Percentiles rank a stretch among this genome's conserved stretches.
phyloP scores from a whole-genome alignment of 352 stramenopile genomes.

The Phytophthora cryptogea region DNA sequence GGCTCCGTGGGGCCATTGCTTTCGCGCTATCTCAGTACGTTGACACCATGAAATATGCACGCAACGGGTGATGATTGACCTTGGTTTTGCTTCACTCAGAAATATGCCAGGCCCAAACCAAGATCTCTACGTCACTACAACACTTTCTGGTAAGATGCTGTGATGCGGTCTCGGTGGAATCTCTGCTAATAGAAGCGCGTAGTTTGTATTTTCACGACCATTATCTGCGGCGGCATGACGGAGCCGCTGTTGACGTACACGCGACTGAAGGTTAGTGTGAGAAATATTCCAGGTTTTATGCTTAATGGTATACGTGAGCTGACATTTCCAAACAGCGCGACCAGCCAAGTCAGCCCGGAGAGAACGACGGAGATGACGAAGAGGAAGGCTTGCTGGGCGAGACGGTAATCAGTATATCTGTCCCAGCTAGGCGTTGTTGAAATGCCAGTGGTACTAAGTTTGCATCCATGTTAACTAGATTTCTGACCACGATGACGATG shows the following conservation, averaged over 20 bases:
- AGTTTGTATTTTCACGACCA: slow-evolving; percentile 96
- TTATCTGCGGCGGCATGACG: slow-evolving; percentile 94
- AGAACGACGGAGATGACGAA: slow-evolving; percentile 42
- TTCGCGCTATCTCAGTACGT: slow-evolving; percentile 88
- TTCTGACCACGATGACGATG: slow-evolving; percentile 45
- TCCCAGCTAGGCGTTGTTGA: too few species aligned
- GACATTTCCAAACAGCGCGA: slow-evolving; percentile 23
- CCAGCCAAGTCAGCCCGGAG: slow-evolving; percentile 6
- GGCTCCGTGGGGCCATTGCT: slow-evolving; percentile 81
- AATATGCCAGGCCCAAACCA: slow-evolving; percentile 95
- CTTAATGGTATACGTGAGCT: background rate
- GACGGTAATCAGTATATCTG: slow-evolving; percentile 24
- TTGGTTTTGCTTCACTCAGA: slow-evolving; percentile 26
- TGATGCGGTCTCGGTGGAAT: background rate
- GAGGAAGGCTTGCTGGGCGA: slow-evolving; percentile 48
- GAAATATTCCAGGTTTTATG: background rate
- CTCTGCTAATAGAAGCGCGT: background rate
- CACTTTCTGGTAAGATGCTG: slow-evolving; percentile 49
- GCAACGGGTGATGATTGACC: background rate
- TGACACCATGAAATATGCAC: background rate
- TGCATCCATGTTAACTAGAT: slow-evolving; percentile 19
- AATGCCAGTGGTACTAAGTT: background rate
- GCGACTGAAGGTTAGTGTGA: slow-evolving; percentile 53
- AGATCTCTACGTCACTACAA: slow-evolving; percentile 85
- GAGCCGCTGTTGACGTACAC: slow-evolving; percentile 89